Base-by-base conservation (phyloP, 2,329 filamentous ascomycete species). In the Diaporthe vexans region DNA sequence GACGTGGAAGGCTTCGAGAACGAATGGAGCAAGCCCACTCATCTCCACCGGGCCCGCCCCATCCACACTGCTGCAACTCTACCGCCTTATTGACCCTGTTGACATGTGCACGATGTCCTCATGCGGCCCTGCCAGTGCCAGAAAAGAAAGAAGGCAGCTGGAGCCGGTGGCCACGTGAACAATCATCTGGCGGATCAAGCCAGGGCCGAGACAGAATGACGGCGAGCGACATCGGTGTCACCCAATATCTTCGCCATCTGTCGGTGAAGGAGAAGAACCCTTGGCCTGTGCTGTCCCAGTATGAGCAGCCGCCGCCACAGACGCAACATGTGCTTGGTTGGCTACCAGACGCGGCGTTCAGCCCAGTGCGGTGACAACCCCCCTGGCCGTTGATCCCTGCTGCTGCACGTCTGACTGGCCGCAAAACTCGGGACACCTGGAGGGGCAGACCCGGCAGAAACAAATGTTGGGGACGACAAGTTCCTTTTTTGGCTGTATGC, bases 161-260 rank as follows among this genome's bases (percentile, higher is more conserved):
- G 57, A 63, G 46, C 58, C 57, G 69, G 70, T 58, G 5, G 57
- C 70, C 70, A 72, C 70, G 70, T 72, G 70, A 72, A 40, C 33
- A 68, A 19, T 33, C 54, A 52, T 33, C 24, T 24, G 15, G 57
- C 58, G 69, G 40, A 63, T 17, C 57, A 43, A 33, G 57, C 54
- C 57, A 63, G 35, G 70, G 24, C 70, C 57, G 57, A 63, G 57
- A 72, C 57, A 54, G 37, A 58, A 58, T 57, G 56, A 75, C 63
- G 61, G 26, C 33, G 17, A 73, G 59, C 54, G 74, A 75, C 46
- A 67, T 52, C 57, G 58, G 70, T 72, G 57, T 72, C 35, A 72
- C 57, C 57, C 48, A 61, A 72, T 72, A 58, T 33, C 69, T 71
- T 61, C 33, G 54, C 40, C 58, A 68, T 74, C n/a, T 75, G 74